Evolutionary conservation across 352 stramenopile genomes (phyloP), one percentile per base, ranked within the genome.

Genomic region (Globisporangium canariense): DNA sequence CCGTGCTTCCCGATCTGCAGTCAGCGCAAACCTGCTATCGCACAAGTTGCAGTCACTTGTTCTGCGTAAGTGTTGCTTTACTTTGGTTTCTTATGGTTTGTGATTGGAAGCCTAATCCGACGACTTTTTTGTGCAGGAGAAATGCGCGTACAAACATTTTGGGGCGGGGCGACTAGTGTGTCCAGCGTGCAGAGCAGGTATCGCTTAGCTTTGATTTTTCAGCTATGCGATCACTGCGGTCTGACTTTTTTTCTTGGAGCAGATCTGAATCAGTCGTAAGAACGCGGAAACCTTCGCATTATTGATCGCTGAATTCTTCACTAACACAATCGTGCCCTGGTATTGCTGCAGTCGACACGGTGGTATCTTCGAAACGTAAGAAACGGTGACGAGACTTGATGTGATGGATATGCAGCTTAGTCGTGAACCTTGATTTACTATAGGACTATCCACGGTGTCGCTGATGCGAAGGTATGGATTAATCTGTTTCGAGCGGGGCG

Each of bases 61-160:
- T 93, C 54, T 93, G 84, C 59, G 84, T 79, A 60, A 58, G 66
- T 83, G 56, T 22, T 22, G 16, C 13, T 32, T 10, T 8, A 46
- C 34, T 14, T 16, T 1, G 30, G 10, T 41, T 16, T 49, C 34
- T 34, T 34, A 28, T 47, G 10, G 4, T 46, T 28, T 36, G 22
- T 55, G n/a, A 28, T 18, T 9, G 6, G 47, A 18, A 58, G 30
- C 14, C 32, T 18, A 28, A 45, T 1, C 18, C 52, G 30, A 25
- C 40, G 50, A n/a, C 36, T 11, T 22, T 51, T 14, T 22, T 51
- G 58, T 4, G 34, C 54, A 93, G 84, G 84, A 93, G 63, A 93
- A 93, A 81, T 93, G 84, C 74, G 84, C 84, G 30, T 93, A 93
- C 70, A 93, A 93, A 38, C 76, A 90, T 65, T 93, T 93, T 58